Conservation (phyloP, 495 filamentous ascomycete genomes). For the Penicillium cosmopolitanum region DNA sequence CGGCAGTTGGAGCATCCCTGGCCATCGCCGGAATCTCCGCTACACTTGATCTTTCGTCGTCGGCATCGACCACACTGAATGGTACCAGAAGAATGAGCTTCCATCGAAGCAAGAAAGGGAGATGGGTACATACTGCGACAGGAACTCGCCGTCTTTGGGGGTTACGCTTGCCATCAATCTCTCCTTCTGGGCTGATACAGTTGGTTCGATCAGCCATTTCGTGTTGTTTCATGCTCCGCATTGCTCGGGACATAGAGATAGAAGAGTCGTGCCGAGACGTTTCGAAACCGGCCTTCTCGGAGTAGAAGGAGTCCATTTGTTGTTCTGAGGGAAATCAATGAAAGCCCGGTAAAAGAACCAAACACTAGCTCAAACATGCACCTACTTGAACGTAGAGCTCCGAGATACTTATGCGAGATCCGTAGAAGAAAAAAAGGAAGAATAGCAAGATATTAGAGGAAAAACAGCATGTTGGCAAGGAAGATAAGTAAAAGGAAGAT, state of each 20-base stretch:
- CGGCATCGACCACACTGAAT: conserved; percentile 85
- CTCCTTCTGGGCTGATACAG: conserved; percentile 27
- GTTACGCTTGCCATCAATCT: conserved; percentile 41
- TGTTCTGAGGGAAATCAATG: not conserved
- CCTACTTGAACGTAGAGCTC: not conserved
- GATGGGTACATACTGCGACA: conserved; percentile 63
- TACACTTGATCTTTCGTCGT: conserved; percentile 95
- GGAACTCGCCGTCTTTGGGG: conserved; percentile 58
- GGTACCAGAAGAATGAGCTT: not conserved
- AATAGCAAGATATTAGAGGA: not conserved
- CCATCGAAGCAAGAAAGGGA: conserved; percentile 68
- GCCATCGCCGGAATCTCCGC: conserved; percentile 78
- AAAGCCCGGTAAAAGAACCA: not conserved
- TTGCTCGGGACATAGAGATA: conserved; percentile 34
- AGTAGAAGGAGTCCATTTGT: conserved; percentile 40
- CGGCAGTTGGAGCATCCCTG: conserved; percentile 83
- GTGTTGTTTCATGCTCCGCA: conserved; percentile 30
- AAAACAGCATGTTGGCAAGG: conserved; percentile 8
- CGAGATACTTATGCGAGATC: not conserved
- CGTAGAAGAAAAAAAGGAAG: not conserved
- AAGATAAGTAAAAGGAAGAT: conserved; percentile 18
- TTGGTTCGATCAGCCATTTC: conserved; percentile 28
- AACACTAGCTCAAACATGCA: not conserved
- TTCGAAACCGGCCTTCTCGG: conserved; percentile 35
- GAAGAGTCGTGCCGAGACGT: conserved; percentile 18